Base-by-base conservation (phyloP, 2,329 filamentous ascomycete species). In the Clarireedia hainanense region DNA sequence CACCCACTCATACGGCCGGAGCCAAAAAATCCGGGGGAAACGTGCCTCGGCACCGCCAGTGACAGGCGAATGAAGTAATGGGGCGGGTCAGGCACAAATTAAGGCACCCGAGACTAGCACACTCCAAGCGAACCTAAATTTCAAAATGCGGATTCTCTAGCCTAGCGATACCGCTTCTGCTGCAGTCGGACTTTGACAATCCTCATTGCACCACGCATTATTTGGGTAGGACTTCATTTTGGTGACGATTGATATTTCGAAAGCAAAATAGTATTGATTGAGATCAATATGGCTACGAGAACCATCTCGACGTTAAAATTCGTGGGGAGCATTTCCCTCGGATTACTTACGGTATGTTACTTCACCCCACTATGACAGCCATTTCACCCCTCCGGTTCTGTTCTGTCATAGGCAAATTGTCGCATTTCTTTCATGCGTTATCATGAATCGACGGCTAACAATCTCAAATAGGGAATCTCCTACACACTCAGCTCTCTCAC, bases 311-410 rank as follows among this genome's bases (percentile, higher is more conserved):
- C 87, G 71, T 83, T 88, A 75, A 96, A 97, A 76, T 96, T 96
- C 71, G 87, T 96, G 64, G 92, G 92, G 68, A 95, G 90, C 51
- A 82, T 95, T 63, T 92, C 88, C 65, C 80, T 96, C 57, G 92
- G 92, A 61, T 80, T 96, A 56, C 75, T 95, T 71, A 96, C 91
- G 58, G 91, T 95, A 81, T 76, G 58, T 2, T 14, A 36, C 48
- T n/a, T n/a, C 43, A 53, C 55, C 50, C 58, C 58, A 61, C 62
- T 45, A 59, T 42, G 12, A 26, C 50, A 46, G 17, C 14, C 46
- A 51, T 55, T 30, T 34, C 42, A 47, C 46, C 51, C 34, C 49
- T 30, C 23, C 48, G n/a, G 24, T n/a, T 27, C 20, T 14, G 20
- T 37, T 48, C 23, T 23, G 5, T 27, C 14, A 5, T 30, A 12